Evolutionary conservation across 257 asterid species (phyloP).

Genomic region (Paulownia fortunei): DNA sequence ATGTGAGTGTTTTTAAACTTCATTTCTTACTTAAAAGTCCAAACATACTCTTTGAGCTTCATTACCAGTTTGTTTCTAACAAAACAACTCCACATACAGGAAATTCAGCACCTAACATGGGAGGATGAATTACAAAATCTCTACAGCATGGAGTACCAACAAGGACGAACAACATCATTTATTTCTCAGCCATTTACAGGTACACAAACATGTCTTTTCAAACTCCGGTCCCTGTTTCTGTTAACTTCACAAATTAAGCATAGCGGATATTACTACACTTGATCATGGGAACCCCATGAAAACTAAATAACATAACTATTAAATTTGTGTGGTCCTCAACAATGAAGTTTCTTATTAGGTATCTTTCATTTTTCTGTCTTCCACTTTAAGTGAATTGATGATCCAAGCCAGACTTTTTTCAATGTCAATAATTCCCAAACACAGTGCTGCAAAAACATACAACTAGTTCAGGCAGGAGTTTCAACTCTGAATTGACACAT

Average conservation of each 20-base stretch:
- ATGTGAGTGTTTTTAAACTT: constrained; percentile 42
- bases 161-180: constrained; percentile 62
- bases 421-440: constrained; percentile 25
- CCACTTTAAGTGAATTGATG: constrained; percentile 41
- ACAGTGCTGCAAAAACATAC: constrained; percentile 1
- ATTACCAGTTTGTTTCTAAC: neutral
- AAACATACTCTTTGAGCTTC: neutral
- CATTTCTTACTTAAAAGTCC: neutral
- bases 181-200: constrained; percentile 70
- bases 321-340: constrained; percentile 45
- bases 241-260: constrained; percentile 20
- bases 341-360: constrained; percentile 36
- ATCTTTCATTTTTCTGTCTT: constrained; percentile 43
- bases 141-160: constrained; percentile 64
- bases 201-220: constrained; percentile 39
- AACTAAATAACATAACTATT: constrained; percentile 13
- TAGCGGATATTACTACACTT: constrained; percentile 8
- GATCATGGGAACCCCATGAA: constrained; percentile 36
- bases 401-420: constrained; percentile 24
- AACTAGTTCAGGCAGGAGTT: neutral
- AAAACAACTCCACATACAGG: constrained; percentile 46
- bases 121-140: constrained; percentile 68
- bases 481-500: neutral
- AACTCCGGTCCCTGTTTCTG: constrained; percentile 15
- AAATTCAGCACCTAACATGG: constrained; percentile 67